phyloP scores from a whole-genome alignment of 1,284 basidiomycete genomes.

The Boletus coffeatus region DNA sequence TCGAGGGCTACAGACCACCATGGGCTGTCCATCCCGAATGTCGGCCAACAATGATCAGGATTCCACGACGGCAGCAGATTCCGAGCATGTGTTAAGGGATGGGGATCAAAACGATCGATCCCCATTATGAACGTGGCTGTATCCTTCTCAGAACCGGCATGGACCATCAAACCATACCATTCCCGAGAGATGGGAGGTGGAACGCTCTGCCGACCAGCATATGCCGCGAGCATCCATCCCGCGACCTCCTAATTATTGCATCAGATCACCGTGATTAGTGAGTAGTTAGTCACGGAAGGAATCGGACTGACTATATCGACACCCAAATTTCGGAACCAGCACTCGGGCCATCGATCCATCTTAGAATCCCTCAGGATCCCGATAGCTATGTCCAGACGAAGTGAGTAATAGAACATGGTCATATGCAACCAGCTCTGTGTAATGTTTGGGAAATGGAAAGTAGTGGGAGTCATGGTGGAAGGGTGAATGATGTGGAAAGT shows the following conservation, averaged over 20 bases:
- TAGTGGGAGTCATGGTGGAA: background rate
- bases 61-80: background rate
- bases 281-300: too few species aligned
- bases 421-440: background rate
- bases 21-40: background rate
- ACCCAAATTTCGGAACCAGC: background rate
- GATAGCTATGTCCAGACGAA: background rate
- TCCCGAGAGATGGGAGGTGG: background rate
- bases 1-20: background rate
- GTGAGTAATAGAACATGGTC: background rate
- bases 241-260: background rate
- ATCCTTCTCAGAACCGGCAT: background rate
- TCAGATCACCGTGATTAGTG: background rate
- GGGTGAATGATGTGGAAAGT: background rate
- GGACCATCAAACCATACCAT: background rate
- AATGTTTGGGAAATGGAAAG: background rate
- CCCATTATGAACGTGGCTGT: background rate
- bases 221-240: background rate
- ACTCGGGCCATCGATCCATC: background rate
- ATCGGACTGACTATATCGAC: background rate
- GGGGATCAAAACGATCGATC: background rate
- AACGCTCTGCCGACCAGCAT: background rate
- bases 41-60: background rate
- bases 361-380: background rate
- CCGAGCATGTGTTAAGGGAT: background rate